These are phyloP conservation scores for Fennellomyces sp. DNA, from an alignment of 371 early-diverging fungal genomes.

Conservation along the genomic window DNA sequence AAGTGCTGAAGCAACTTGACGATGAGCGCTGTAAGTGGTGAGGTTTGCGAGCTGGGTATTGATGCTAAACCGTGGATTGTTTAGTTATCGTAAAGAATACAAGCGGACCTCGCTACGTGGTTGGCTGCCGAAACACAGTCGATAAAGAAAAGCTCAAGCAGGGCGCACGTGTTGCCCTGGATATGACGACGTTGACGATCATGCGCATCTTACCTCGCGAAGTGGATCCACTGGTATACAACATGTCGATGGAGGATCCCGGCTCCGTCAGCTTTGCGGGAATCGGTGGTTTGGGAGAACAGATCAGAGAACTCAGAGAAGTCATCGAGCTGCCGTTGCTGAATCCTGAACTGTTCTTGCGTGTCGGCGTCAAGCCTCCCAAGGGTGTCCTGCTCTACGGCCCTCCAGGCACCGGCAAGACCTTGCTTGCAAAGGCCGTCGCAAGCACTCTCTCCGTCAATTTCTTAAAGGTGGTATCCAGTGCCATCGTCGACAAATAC, in stretches of 20 bases:
- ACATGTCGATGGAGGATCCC: slow-evolving; percentile 99
- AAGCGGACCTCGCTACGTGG: slow-evolving; percentile 99
- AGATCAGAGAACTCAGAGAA: slow-evolving; percentile 98
- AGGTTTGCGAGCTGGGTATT: not conserved
- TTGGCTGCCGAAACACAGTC: slow-evolving; percentile 96
- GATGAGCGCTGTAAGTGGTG: slow-evolving; percentile 96
- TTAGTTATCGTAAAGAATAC: slow-evolving; percentile 98
- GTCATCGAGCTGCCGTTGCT: slow-evolving; percentile 98
- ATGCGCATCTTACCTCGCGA: slow-evolving; percentile 99
- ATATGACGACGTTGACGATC: slow-evolving; percentile 99
- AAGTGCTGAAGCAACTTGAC: slow-evolving; percentile 97
- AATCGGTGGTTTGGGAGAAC: slow-evolving; percentile 97
- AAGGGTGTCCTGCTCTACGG: slow-evolving; percentile 99
- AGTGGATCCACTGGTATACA: slow-evolving; percentile 99
- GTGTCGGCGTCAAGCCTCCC: slow-evolving; percentile 98
- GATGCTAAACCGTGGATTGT: not conserved
- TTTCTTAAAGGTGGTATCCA: slow-evolving; percentile 96
- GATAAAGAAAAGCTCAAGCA: slow-evolving; percentile 93
- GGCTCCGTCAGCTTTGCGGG: slow-evolving; percentile 96
- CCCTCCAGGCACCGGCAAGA: slow-evolving; percentile 97
- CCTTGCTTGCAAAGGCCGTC: slow-evolving; percentile 95
- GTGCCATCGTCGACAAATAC: slow-evolving; percentile 99
- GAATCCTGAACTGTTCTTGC: slow-evolving; percentile 98
- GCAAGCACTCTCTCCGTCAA: slow-evolving; percentile 97
- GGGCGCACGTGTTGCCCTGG: slow-evolving; percentile 97